Percentiles rank a stretch among this genome's conserved stretches.
These are phyloP conservation scores for Neurospora sp. DNA, from an alignment of 2,329 filamentous ascomycete species.

Conservation along the genomic window DNA sequence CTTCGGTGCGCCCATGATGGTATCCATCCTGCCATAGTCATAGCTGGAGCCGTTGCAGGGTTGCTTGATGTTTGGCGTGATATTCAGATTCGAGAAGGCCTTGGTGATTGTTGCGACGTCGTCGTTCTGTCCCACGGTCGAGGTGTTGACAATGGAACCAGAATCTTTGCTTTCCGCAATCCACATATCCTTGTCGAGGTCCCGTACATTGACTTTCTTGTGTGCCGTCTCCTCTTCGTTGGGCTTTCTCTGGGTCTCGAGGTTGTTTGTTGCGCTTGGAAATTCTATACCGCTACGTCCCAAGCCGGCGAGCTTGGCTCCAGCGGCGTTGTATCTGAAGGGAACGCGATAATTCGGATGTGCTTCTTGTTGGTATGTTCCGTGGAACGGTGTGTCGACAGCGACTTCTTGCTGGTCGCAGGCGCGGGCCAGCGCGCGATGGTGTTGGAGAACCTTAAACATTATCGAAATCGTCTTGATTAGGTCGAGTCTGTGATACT, in stretches of 20 bases:
- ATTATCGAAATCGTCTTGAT: neutral
- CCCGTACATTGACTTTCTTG: too few species aligned
- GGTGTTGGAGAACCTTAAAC: neutral
- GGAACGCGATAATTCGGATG: neutral
- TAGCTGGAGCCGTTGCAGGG: too few species aligned
- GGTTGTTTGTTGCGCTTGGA: too few species aligned
- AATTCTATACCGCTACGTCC: too few species aligned
- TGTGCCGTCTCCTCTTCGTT: too few species aligned
- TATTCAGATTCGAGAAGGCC: neutral
- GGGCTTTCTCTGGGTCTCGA: too few species aligned
- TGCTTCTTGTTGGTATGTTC: neutral
- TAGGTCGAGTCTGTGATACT: neutral
- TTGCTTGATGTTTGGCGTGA: neutral
- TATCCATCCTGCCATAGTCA: too few species aligned
- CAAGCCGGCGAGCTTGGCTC: neutral
- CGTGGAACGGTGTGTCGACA: rapidly evolving
- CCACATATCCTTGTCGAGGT: too few species aligned
- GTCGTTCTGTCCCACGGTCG: neutral
- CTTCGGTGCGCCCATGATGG: too few species aligned
- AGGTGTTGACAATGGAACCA: neutral
- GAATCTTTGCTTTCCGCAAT: neutral
- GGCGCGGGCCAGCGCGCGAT: neutral
- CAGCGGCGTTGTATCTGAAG: neutral
- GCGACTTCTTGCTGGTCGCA: neutral
- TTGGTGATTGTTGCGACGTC: neutral